phyloP scores from a whole-genome alignment of 345 rosid genomes.

The Reutealis trisperma region DNA sequence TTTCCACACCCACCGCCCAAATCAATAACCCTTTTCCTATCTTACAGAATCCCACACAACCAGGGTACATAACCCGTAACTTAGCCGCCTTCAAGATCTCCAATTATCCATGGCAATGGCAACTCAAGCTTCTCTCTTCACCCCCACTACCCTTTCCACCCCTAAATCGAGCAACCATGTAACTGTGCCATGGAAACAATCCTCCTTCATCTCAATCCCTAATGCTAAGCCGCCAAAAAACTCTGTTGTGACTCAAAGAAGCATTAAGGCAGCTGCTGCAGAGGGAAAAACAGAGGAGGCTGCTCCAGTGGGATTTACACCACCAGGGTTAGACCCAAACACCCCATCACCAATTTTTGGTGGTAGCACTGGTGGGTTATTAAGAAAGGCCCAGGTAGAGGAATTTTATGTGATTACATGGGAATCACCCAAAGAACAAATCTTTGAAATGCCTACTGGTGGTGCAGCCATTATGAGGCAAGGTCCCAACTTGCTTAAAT shows the following conservation, averaged over 20 bases:
- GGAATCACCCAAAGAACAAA: constrained; percentile 90
- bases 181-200: constrained; percentile 47
- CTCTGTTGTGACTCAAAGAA: constrained; percentile 33
- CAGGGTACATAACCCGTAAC: too few species aligned
- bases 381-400: constrained; percentile 83
- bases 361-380: constrained; percentile 83
- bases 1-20: constrained; percentile 3
- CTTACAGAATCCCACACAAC: background rate
- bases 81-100: background rate
- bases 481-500: constrained; percentile 86
- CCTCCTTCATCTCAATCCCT: constrained; percentile 10
- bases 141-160: constrained; percentile 49
- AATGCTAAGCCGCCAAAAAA: constrained; percentile 7
- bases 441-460: constrained; percentile 95
- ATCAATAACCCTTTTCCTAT: background rate
- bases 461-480: constrained; percentile 96
- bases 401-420: constrained; percentile 95
- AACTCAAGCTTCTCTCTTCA: constrained; percentile 64
- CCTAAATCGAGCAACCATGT: constrained; percentile 44
- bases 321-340: constrained; percentile 75
- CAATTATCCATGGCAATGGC: constrained; percentile 47
- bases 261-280: constrained; percentile 39
- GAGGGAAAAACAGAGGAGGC: constrained; percentile 38
- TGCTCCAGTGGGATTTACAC: constrained; percentile 86
- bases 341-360: constrained; percentile 93